Conservation (phyloP, 441 rosid genomes). For the Manihot esculenta region DNA sequence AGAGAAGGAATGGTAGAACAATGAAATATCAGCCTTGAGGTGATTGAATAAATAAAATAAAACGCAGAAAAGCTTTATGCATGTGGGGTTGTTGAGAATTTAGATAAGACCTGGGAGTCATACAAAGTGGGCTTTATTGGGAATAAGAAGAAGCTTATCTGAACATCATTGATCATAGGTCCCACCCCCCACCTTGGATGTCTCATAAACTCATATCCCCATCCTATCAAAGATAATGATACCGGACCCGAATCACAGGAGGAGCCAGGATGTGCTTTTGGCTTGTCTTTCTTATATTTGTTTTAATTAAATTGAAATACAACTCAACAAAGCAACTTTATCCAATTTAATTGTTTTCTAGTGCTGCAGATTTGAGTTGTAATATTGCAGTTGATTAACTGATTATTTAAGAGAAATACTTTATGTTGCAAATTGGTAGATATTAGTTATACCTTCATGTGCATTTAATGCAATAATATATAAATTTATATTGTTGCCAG, state of each 20-base stretch:
- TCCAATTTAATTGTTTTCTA: neutral
- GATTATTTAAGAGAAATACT: neutral
- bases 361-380: too few species aligned
- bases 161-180: neutral
- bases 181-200: constrained; percentile 18
- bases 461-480: too few species aligned
- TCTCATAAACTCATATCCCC: neutral
- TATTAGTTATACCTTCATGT: constrained; percentile 7
- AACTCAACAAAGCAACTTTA: neutral
- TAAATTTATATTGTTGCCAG: too few species aligned
- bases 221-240: neutral
- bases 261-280: constrained; percentile 3
- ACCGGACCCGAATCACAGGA: neutral
- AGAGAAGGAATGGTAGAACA: too few species aligned
- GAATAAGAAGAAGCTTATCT: constrained; percentile 15
- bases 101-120: constrained; percentile 13
- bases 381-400: neutral
- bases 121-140: constrained; percentile 6
- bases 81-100: constrained; percentile 26
- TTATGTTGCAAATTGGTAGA: neutral
- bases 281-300: neutral
- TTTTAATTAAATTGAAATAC: neutral
- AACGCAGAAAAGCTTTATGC: constrained; percentile 12
- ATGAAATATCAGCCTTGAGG: too few species aligned
- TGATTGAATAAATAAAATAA: neutral